Base-by-base conservation (phyloP, 2,329 filamentous ascomycete genomes). In the Neurospora sp. region DNA sequence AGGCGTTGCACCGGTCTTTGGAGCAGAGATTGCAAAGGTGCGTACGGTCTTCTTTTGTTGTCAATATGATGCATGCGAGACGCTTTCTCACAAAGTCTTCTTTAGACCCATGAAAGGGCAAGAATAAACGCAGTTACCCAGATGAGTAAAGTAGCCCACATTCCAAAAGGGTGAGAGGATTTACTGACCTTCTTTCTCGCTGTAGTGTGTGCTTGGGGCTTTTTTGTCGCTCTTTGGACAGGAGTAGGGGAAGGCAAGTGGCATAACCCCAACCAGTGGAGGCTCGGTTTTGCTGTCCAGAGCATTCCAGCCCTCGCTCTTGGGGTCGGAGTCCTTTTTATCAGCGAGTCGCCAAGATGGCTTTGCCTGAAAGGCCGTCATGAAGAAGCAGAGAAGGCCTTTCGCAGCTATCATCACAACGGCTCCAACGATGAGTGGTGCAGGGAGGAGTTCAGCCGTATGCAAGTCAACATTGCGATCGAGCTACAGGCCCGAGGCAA, bases 21-120 rank as follows among this genome's bases (percentile, higher is more conserved):
- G 79, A 1, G 80, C 80, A 1, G 80, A 81, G 65, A 81, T 81
- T n/a, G 79, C 80, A 2, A 81, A 81, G 75, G 79, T 79, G 23
- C 6, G 68, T 41, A 15, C 8, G 52, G n/a, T 28, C 15, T 5
- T 40, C 23, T 67, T 5, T n/a, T 19, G 12, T 40, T 65, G 33
- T 36, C 33, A 17, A 37, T 2, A 11, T 4, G 23, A 33, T 1
- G 11, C 36, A 66, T 15, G 19, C 38, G 19, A 12, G 19, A 8
- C 43, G 15, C 3, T 23, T 52, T 15, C 40, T 40, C 3, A 36
- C n/a, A 2, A 41, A 38, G 1, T 33, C 5, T 23, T 8, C 0
- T 4, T 15, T 17, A 74, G 75, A 82, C 80, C 0, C 73, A 79
- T 1, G 80, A 82, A 66, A 76, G 80, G 33, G 80, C 80, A 6